These are phyloP conservation scores for Salix exigua DNA, from an alignment of 345 rosid species.

Conservation along the genomic window DNA sequence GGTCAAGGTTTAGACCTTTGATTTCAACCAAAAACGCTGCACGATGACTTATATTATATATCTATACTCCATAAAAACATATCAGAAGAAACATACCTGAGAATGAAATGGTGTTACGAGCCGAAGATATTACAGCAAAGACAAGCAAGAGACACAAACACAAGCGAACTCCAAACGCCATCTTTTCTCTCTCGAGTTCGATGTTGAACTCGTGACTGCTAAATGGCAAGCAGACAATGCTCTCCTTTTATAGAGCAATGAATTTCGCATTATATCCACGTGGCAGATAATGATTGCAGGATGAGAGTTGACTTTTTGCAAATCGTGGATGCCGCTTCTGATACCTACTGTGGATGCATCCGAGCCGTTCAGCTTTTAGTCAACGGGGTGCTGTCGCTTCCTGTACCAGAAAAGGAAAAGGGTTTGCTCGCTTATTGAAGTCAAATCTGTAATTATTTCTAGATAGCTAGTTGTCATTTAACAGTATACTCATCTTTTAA, in stretches of 20 bases:
- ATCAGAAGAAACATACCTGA: conserved; percentile 29
- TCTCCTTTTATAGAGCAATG: conserved; percentile 16
- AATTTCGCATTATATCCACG: background rate
- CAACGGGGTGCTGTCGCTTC: conserved; percentile 14
- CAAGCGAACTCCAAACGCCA: conserved; percentile 28
- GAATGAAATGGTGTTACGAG: conserved; percentile 32
- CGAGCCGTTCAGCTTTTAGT: conserved; percentile 11
- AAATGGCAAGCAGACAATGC: background rate
- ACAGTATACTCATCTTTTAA: background rate
- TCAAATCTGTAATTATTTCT: background rate
- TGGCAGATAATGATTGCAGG: conserved; percentile 1
- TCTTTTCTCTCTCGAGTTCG: background rate
- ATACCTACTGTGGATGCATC: conserved; percentile 1
- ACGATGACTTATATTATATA: background rate
- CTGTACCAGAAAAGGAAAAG: conserved; percentile 1
- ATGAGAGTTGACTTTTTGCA: conserved; percentile 17
- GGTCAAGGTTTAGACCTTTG: background rate
- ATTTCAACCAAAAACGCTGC: background rate
- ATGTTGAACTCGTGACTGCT: background rate
- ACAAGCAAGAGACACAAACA: conserved; percentile 32
- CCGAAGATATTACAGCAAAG: conserved; percentile 33
- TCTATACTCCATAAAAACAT: background rate
- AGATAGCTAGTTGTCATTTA: background rate
- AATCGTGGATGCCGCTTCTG: conserved; percentile 1
- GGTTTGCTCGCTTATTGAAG: background rate